A percentile compares a stretch with the other conserved stretches of the same genome.
Conservation (phyloP, 2,329 filamentous ascomycete species). For the Trichoderma guizhouense region DNA sequence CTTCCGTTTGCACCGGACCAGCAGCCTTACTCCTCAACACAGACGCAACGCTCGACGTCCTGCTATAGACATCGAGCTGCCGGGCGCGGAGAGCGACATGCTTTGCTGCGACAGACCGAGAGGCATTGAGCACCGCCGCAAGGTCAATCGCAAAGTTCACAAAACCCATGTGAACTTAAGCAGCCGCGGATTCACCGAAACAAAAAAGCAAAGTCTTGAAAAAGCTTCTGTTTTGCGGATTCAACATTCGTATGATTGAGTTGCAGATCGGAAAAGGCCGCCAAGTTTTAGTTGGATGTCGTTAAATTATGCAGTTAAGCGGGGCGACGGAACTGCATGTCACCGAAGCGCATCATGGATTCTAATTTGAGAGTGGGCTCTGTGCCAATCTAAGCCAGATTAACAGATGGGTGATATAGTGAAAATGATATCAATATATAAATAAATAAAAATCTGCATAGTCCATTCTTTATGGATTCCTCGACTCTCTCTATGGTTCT, state of each 20-base stretch:
- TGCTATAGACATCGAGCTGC: constrained; percentile 51
- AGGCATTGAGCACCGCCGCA: constrained; percentile 66
- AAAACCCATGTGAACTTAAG: constrained; percentile 50
- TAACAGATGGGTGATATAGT: background rate
- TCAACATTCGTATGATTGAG: background rate
- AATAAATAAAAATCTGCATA: background rate
- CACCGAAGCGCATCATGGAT: background rate
- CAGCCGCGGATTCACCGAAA: constrained; percentile 25
- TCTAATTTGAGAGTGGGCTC: background rate
- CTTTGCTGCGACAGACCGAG: constrained; percentile 62
- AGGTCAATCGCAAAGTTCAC: constrained; percentile 66
- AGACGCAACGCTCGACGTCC: constrained; percentile 42
- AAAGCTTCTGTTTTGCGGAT: background rate
- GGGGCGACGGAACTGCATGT: constrained; percentile 7
- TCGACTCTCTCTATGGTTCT: background rate
- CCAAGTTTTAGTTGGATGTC: constrained; percentile 2
- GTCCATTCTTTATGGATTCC: background rate
- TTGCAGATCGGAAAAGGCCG: background rate
- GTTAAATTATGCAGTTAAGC: constrained; percentile 30
- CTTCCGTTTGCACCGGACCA: background rate
- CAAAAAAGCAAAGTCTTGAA: constrained; percentile 20
- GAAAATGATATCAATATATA: background rate
- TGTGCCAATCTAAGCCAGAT: background rate
- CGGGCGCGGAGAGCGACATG: constrained; percentile 56
- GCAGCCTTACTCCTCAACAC: constrained; percentile 30